A percentile compares a stretch with the other conserved stretches of the same genome.
Evolutionary conservation across 108 stramenopile species (phyloP).

Genomic region (Fragilariopsis cylindrus): DNA sequence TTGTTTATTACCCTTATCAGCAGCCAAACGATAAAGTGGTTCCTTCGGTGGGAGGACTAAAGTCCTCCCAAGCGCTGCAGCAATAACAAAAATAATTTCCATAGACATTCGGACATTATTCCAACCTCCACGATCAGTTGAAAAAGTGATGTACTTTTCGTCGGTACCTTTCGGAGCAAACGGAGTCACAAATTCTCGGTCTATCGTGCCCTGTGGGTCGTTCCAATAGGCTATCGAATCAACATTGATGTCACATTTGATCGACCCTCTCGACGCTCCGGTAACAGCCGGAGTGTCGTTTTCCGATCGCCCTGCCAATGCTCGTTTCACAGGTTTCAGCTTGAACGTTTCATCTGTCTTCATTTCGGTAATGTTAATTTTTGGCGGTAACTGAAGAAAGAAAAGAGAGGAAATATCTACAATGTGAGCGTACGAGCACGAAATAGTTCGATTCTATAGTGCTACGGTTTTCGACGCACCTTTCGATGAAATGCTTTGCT

Average conservation of each 20-base stretch:
- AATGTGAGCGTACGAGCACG: not conserved
- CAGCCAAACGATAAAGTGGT: constrained; percentile 63
- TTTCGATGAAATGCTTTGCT: constrained; percentile 18
- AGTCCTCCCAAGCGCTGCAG: constrained; percentile 81
- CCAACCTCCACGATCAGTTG: constrained; percentile 75
- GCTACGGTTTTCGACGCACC: not conserved
- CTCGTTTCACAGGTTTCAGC: constrained; percentile 55
- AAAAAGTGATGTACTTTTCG: constrained; percentile 68
- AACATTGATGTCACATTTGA: constrained; percentile 75
- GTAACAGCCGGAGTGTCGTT: constrained; percentile 71
- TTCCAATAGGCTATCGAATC: constrained; percentile 86
- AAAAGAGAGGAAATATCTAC: not conserved
- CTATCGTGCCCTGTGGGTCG: constrained; percentile 60
- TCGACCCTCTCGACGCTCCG: constrained; percentile 65
- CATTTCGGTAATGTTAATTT: constrained; percentile 20
- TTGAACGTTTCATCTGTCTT: constrained; percentile 29
- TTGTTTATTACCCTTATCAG: constrained; percentile 50
- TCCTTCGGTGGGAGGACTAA: constrained; percentile 88
- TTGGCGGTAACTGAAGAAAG: constrained; percentile 6
- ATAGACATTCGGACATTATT: constrained; percentile 75
- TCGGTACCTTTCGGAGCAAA: constrained; percentile 39
- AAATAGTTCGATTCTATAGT: not conserved
- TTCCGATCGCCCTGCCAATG: constrained; percentile 67
- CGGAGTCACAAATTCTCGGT: constrained; percentile 59
- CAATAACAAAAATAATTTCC: constrained; percentile 84